Conservation (phyloP, 148 eudicot genomes). For the Tetragonia tetragonoides region DNA sequence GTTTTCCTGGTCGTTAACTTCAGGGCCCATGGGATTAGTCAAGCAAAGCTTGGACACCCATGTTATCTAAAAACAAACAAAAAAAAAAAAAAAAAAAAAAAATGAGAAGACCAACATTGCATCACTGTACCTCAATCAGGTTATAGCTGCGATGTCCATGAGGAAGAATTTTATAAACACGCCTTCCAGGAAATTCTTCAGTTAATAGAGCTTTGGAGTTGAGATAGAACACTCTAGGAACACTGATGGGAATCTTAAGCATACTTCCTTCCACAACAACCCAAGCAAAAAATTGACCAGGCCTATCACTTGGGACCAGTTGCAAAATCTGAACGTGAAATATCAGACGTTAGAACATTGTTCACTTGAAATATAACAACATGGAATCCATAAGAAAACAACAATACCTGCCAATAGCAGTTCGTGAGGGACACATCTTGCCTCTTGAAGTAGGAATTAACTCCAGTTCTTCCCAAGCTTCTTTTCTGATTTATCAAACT, state of each 20-base stretch:
- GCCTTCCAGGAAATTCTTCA: slow-evolving; percentile 94
- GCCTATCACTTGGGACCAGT: slow-evolving; percentile 59
- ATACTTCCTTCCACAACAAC: slow-evolving; percentile 72
- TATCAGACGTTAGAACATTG: slow-evolving; percentile 16
- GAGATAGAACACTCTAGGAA: slow-evolving; percentile 86
- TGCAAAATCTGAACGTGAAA: slow-evolving; percentile 66
- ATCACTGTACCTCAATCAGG: slow-evolving; percentile 70
- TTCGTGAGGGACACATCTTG: slow-evolving; percentile 67
- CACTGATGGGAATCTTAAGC: slow-evolving; percentile 71
- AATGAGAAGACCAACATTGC: slow-evolving; percentile 7
- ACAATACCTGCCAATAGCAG: slow-evolving; percentile 83
- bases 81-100: no score
- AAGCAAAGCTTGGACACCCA: no score
- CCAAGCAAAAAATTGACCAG: slow-evolving; percentile 84
- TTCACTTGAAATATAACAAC: slow-evolving; percentile 1
- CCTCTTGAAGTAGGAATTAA: slow-evolving; percentile 77
- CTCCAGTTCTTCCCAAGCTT: slow-evolving; percentile 56
- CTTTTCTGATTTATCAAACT: slow-evolving; percentile 38
- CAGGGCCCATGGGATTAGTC: no score
- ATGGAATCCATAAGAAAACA: background rate
- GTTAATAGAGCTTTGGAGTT: slow-evolving; percentile 88
- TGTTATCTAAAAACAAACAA: no score
- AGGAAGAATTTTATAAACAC: slow-evolving; percentile 86
- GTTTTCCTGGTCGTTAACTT: no score
- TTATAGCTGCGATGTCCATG: slow-evolving; percentile 81